Evolutionary conservation across 106 monocot genomes (phyloP).

Genomic region (Dioscorea zingiberensis): DNA sequence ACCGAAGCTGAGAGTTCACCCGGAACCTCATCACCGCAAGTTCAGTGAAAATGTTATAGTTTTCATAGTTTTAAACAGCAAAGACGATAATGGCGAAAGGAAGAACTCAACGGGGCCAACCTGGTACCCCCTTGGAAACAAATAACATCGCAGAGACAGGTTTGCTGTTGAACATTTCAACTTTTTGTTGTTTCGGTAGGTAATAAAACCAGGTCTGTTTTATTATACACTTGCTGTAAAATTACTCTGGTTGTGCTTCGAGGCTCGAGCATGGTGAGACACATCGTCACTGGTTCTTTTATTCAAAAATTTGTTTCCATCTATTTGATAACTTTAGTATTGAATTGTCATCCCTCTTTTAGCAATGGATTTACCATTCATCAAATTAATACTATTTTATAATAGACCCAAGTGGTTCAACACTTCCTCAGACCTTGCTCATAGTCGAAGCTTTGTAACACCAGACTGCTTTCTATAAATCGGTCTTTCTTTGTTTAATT

Average conservation of each 20-base stretch:
- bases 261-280: too few relatives aligned
- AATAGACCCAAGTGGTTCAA: too few relatives aligned
- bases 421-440: too few relatives aligned
- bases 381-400: too few relatives aligned
- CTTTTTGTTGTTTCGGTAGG: constrained; percentile 12
- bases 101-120: background rate
- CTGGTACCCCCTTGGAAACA: constrained; percentile 1
- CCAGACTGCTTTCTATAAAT: too few relatives aligned
- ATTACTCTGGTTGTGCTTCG: background rate
- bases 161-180: constrained; percentile 4
- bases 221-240: constrained; percentile 4
- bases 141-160: constrained; percentile 7
- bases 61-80: background rate
- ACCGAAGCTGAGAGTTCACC: constrained; percentile 19
- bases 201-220: constrained; percentile 8
- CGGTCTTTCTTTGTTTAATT: too few relatives aligned
- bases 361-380: too few relatives aligned
- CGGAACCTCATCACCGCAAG: constrained; percentile 3
- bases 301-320: too few relatives aligned
- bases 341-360: too few relatives aligned
- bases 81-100: background rate
- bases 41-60: constrained; percentile 1
- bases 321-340: too few relatives aligned
- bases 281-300: too few relatives aligned
- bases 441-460: too few relatives aligned